A percentile compares a stretch with the other conserved stretches of the same genome.
phyloP scores from a whole-genome alignment of 2,329 filamentous ascomycete species.

The Colletotrichum sp. region DNA sequence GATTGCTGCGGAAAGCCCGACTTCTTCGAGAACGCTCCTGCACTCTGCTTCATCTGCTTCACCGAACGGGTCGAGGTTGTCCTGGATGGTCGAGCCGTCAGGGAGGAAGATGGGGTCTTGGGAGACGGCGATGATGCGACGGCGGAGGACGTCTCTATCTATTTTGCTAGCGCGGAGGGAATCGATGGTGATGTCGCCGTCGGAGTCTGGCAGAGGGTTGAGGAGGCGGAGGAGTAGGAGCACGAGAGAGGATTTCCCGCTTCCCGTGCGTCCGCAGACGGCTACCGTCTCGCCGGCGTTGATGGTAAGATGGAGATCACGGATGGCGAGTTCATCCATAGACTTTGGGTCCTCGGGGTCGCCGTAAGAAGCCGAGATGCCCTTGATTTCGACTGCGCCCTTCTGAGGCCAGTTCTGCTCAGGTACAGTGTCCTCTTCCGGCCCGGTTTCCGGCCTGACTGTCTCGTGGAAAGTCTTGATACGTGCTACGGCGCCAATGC shows the following conservation, averaged over 20 bases:
- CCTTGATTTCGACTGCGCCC: constrained; percentile 32
- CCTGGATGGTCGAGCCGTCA: constrained; percentile 40
- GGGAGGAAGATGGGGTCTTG: constrained; percentile 59
- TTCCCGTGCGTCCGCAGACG: constrained; percentile 40
- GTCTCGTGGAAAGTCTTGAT: constrained; percentile 30
- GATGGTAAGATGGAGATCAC: constrained; percentile 31
- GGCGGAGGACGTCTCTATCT: constrained; percentile 45
- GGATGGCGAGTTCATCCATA: constrained; percentile 25
- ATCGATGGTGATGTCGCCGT: constrained; percentile 46
- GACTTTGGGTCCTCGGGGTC: not conserved
- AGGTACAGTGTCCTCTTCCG: constrained; percentile 20
- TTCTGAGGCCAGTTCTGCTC: constrained; percentile 32
- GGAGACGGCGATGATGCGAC: constrained; percentile 54
- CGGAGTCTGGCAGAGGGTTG: constrained; percentile 34
- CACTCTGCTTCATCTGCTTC: constrained; percentile 35
- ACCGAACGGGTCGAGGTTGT: constrained; percentile 47
- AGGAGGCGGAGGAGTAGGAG: constrained; percentile 44
- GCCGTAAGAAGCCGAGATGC: constrained; percentile 37
- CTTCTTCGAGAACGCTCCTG: constrained; percentile 34
- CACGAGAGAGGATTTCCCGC: constrained; percentile 49
- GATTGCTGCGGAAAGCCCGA: constrained; percentile 37
- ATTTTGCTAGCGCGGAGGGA: constrained; percentile 38
- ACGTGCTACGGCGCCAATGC: constrained; percentile 29
- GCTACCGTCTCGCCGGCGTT: constrained; percentile 35
- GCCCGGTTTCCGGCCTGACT: constrained; percentile 24